Base-by-base conservation (phyloP, 1,139 yeast genomes). In the Protomyces inundatus region DNA sequence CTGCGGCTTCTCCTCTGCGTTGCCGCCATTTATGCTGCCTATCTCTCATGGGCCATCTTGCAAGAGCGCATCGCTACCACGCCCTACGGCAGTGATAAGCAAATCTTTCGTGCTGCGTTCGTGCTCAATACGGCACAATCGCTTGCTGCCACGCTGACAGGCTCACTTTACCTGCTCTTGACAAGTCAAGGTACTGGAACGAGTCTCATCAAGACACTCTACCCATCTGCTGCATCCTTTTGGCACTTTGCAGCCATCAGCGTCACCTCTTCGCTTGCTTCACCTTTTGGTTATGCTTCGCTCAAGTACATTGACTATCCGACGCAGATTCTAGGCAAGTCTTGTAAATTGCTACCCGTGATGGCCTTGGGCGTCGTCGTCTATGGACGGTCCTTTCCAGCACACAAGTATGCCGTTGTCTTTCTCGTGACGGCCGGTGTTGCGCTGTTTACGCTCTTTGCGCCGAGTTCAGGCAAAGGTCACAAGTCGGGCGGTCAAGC, bases 311-410 rank as follows among this genome's bases (percentile, higher is more conserved):
- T 93, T 54, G 96, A 90, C 73, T 93, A 89, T 73, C 79, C 93
- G 72, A 87, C 95, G 0, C 86, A 84, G 70, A 81, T 93, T 69
- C 80, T 93, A 67, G 96, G 97, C 48, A 93, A 93, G 73, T 87
- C 96, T 60, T 93, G 98, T 74, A 93, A 93, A 72, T 80, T 93
- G 73, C 84, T 93, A 40, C 99, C 99, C 0, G 96, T 91, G 33
- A 86, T 93, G 87, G 74, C 88, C 42, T 87, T 93, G 2, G 97
- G 90, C 71, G 77, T 86, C 67, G 70, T 85, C n/a, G 73, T 88
- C 33, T 93, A 90, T 75, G 80, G 87, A 50, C 84, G 89, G 5
- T 77, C 76, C 65, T 93, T 89, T 74, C 93, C 97, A 0, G 64
- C 76, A 6, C 85, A 86, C 76, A 95, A 93, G 74, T 88, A 88